Conservation (phyloP, 768 basidiomycete species). For the Tylopilus sp. region DNA sequence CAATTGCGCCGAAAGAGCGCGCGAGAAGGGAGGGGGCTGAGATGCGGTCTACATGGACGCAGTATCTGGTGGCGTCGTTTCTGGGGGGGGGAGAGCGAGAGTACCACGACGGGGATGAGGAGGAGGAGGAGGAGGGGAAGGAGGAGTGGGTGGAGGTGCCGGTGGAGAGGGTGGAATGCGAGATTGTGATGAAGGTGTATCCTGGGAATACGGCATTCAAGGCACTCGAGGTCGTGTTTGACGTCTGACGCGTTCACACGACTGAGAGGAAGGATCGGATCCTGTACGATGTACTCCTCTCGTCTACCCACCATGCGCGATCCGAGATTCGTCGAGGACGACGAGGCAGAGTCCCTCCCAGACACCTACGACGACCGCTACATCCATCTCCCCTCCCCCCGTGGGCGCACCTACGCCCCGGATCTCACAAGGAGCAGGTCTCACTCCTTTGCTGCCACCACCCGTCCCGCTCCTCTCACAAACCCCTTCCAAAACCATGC, state of each 20-base stretch:
- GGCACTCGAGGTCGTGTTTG: conserved; percentile 74
- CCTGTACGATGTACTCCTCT: background rate
- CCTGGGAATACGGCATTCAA: conserved; percentile 87
- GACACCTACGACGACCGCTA: conserved; percentile 62
- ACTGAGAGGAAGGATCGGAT: no score
- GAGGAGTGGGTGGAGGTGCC: conserved; percentile 63
- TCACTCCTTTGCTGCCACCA: conserved; percentile 64
- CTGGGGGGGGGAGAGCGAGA: conserved; percentile 42
- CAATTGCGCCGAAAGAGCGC: conserved; percentile 61
- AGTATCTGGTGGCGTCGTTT: conserved; percentile 39
- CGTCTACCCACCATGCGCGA: conserved; percentile 48
- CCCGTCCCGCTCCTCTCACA: conserved; percentile 51
- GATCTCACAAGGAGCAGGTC: conserved; percentile 73
- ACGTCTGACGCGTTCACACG: conserved; percentile 40
- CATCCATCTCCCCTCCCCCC: conserved; percentile 36
- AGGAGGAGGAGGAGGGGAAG: conserved; percentile 44
- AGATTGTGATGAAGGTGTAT: conserved; percentile 86
- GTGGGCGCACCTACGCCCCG: conserved; percentile 58
- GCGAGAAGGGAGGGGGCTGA: conserved; percentile 8
- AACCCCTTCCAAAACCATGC: conserved; percentile 40
- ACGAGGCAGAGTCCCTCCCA: conserved; percentile 63
- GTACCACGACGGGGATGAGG: conserved; percentile 54
- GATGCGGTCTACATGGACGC: conserved; percentile 31
- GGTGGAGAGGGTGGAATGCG: conserved; percentile 91
- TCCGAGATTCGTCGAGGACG: conserved; percentile 72